Base-by-base conservation (phyloP, 192 early-diverging fungal genomes). In the Coemansia sp. region DNA sequence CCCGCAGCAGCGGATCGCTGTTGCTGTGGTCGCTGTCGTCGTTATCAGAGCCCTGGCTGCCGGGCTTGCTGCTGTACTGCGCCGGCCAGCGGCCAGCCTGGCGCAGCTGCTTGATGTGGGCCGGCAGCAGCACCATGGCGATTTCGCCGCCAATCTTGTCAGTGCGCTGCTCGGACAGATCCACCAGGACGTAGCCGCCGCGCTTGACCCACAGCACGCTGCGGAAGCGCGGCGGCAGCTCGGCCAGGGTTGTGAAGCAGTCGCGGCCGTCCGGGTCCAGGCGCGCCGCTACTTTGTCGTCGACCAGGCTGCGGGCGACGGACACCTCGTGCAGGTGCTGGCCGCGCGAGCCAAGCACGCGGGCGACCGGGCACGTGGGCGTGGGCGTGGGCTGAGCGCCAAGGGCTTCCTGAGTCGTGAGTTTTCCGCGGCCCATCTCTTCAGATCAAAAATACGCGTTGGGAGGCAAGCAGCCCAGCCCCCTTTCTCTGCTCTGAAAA, bases 131-230 rank as follows among this genome's bases (percentile, higher is more conserved):
- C 13, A 89, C 81, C 57, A 82, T 78, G 0, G 78, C 68, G 31
- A 91, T 85, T 54, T 91, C 87, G 31, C 86, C 89, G 16, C 68
- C 78, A 14, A 91, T 76, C 63, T 91, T 91, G 43, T 81, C 80
- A 2, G 76, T 70, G 20, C 80, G 71, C 44, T 67, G 75, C 23
- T 69, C 75, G 6, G 61, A 56, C 18, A 82, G 80, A 35, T 85
- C 72, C 25, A 82, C 80, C 33, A 91, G 78, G 19, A 63, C 47
- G 29, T 58, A 74, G 43, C 49, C 67, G 79, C 88, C 87, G 65
- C 84, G 67, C 63, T 87, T 88, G 25, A 91, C 84, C 89, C 89
- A 91, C 38, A 91, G 77, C 10, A 86, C 57, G 54, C 80, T 89
- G 36, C 86, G 82, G 71, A 83, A 91, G 57, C 77, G 82, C 23